A percentile compares a stretch with the other conserved stretches of the same genome.
These are phyloP conservation scores for Hibiscus mutabilis DNA, from an alignment of 345 rosid species.

Conservation along the genomic window DNA sequence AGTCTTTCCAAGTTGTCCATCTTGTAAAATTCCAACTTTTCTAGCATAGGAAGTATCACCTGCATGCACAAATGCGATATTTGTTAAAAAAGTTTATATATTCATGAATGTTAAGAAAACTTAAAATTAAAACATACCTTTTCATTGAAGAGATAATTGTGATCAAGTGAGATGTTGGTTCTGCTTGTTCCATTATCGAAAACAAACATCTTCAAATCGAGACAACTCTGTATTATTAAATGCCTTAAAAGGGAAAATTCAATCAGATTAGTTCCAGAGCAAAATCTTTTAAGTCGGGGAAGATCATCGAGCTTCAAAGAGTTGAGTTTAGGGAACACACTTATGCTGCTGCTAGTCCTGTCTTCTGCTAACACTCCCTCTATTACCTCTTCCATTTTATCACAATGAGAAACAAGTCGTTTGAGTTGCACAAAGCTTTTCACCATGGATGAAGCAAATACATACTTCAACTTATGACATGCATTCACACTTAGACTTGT, in stretches of 20 bases:
- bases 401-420: neutral
- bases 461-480: too few species aligned
- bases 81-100: too few species aligned
- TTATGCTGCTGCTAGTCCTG: neutral
- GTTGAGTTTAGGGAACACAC: neutral
- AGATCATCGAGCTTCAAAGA: rapidly evolving
- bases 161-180: too few species aligned
- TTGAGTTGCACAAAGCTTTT: neutral
- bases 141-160: neutral
- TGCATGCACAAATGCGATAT: too few species aligned
- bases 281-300: neutral
- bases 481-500: too few species aligned
- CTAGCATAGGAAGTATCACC: too few species aligned
- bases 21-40: too few species aligned
- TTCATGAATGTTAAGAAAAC: too few species aligned
- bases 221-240: neutral
- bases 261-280: neutral
- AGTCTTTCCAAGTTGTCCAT: too few species aligned
- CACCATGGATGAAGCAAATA: neutral
- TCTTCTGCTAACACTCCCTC: neutral
- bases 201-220: neutral
- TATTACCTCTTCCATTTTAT: neutral
- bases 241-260: neutral
- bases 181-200: neutral
- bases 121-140: too few species aligned